These are phyloP conservation scores for Trichothecium sympodiale DNA, from an alignment of 2,329 filamentous ascomycete species.

Conservation along the genomic window DNA sequence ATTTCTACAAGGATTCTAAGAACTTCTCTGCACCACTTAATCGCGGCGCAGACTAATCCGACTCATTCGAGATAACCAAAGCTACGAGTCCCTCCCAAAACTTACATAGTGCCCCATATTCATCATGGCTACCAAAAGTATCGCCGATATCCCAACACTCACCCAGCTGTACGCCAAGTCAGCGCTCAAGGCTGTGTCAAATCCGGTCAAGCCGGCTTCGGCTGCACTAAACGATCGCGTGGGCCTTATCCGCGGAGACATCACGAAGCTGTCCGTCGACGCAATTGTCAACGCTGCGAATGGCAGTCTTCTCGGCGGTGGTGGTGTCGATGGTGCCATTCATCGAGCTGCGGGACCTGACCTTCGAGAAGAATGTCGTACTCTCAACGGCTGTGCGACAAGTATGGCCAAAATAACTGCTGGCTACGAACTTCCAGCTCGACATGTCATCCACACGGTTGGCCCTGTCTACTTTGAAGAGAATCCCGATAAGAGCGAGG, in stretches of 20 bases:
- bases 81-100: too few species aligned
- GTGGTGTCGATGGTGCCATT: slow-evolving; percentile 85
- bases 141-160: slow-evolving; percentile 50
- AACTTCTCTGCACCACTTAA: too few species aligned
- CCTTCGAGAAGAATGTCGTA: slow-evolving; percentile 61
- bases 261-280: slow-evolving; percentile 67
- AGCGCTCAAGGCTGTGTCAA: slow-evolving; percentile 9
- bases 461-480: slow-evolving; percentile 60
- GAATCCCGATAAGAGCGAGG: slow-evolving; percentile 20
- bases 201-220: slow-evolving; percentile 23
- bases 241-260: slow-evolving; percentile 62
- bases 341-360: slow-evolving; percentile 66
- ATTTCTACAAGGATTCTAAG: too few species aligned
- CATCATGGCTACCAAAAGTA: slow-evolving; percentile 24
- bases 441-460: slow-evolving; percentile 80
- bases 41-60: too few species aligned
- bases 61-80: too few species aligned
- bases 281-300: slow-evolving; percentile 95
- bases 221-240: slow-evolving; percentile 57
- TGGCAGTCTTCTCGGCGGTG: slow-evolving; percentile 63
- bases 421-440: slow-evolving; percentile 65
- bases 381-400: slow-evolving; percentile 59
- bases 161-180: slow-evolving; percentile 52
- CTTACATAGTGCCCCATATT: too few species aligned
- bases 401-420: slow-evolving; percentile 75